These are phyloP conservation scores for Ehretia macrophylla DNA, from an alignment of 257 asterid genomes.

Conservation along the genomic window DNA sequence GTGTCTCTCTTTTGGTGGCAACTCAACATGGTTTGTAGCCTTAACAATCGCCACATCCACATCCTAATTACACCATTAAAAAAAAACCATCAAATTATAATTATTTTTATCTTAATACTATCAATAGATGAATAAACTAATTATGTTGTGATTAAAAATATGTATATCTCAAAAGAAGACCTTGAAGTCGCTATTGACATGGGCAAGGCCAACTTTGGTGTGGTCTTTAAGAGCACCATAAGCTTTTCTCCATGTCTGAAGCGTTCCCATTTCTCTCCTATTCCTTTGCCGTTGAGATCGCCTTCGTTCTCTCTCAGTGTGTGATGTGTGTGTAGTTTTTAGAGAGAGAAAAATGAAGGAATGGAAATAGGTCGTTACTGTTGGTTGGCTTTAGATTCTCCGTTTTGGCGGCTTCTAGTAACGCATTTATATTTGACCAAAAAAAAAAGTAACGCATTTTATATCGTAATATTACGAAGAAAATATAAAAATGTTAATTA, in stretches of 20 bases:
- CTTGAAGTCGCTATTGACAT: slow-evolving; percentile 93
- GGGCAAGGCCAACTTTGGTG: slow-evolving; percentile 88
- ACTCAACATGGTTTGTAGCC: slow-evolving; percentile 97
- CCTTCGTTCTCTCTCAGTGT: slow-evolving; percentile 27
- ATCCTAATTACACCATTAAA: slow-evolving; percentile 45
- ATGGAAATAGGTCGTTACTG: neutral
- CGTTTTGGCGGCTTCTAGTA: too few relatives aligned
- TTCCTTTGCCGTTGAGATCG: slow-evolving; percentile 11
- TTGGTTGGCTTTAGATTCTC: neutral
- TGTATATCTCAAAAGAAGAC: slow-evolving; percentile 22
- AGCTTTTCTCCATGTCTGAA: slow-evolving; percentile 77
- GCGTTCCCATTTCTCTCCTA: slow-evolving; percentile 51
- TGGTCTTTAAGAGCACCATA: slow-evolving; percentile 88
- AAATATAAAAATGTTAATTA: too few relatives aligned
- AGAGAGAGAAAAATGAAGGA: neutral
- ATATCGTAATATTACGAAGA: too few relatives aligned
- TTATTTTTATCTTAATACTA: too few relatives aligned
- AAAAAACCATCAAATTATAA: slow-evolving; percentile 2
- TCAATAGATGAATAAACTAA: too few relatives aligned
- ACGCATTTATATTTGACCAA: too few relatives aligned
- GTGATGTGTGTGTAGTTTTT: neutral
- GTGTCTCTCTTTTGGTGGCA: slow-evolving; percentile 93
- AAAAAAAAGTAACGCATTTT: too few relatives aligned
- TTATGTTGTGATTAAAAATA: neutral
- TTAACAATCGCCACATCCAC: slow-evolving; percentile 98